Evolutionary conservation across 495 filamentous ascomycete species (phyloP), one percentile per base, ranked within the genome.

Genomic region (Amniculicola lignicola): DNA sequence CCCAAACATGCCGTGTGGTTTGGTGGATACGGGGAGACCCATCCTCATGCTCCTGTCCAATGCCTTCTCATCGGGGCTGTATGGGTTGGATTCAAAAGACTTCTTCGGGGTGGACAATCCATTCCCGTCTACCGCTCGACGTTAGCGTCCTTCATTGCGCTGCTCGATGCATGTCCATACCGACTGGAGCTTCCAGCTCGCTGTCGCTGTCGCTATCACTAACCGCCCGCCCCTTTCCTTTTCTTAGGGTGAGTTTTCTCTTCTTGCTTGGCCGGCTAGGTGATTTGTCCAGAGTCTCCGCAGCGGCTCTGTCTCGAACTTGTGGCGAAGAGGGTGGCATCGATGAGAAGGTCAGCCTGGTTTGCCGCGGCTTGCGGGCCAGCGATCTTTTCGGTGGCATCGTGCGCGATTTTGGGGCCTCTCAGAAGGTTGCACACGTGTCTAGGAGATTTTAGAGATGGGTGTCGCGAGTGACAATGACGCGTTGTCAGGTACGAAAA

Each of bases 331-430:
- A 69, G 11, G 67, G 63, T 16, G 69, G 53, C 2, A 67, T 18
- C 1, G 69, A 69, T 3, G 64, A 67, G 63, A 72, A 71, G 40
- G 31, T 54, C 15, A 73, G 58, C n/a, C 64, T 63, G 5, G 63
- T 55, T 43, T 72, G 70, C 15, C 61, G 63, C n/a, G n/a, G n/a
- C n/a, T 59, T 65, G 11, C 25, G 48, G 10, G 16, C 28, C 19
- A 24, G 24, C 6, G 51, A 19, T 3, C 60, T 48, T 35, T 50
- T 51, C 11, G 39, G 39, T 9, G 47, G 47, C 55, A 59, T 59
- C 15, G 37, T 44, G 19, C 23, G 18, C n/a, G n/a, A n/a, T n/a
- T n/a, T 40, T 40, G 29, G 9, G 29, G 21, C 16, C 16, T n/a
- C n/a, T n/a, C n/a, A n/a, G n/a, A n/a, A n/a, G n/a, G n/a, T n/a